Conservation (phyloP, 306 rosid species). For the Medicago truncatula region DNA sequence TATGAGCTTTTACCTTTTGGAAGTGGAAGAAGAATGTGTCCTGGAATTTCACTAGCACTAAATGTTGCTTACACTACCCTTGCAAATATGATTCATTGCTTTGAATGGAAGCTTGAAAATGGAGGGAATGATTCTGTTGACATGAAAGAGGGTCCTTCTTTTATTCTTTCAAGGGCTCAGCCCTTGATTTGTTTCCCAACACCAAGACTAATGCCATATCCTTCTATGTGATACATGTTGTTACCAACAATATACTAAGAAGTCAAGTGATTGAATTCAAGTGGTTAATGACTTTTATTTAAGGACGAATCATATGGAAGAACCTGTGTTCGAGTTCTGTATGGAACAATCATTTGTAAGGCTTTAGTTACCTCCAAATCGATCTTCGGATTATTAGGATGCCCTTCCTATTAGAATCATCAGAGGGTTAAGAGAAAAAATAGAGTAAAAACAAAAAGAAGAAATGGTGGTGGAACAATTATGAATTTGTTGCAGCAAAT, state of each 20-base stretch:
- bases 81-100: slow-evolving; percentile 75
- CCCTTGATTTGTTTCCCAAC: slow-evolving; percentile 58
- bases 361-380: no score
- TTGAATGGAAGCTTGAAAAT: slow-evolving; percentile 57
- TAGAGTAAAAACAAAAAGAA: neutral
- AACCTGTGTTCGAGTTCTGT: no score
- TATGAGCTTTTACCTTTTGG: slow-evolving; percentile 76
- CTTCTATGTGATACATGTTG: slow-evolving; percentile 16
- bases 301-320: no score
- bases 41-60: slow-evolving; percentile 52
- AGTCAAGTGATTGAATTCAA: no score
- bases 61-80: slow-evolving; percentile 60
- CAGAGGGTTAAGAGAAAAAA: no score
- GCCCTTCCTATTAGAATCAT: no score
- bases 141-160: slow-evolving; percentile 62
- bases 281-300: no score
- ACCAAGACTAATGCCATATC: slow-evolving; percentile 46
- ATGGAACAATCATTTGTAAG: no score
- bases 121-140: slow-evolving; percentile 46
- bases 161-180: slow-evolving; percentile 64
- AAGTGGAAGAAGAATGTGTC: slow-evolving; percentile 53
- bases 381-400: no score
- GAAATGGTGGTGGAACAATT: neutral
- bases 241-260: neutral
- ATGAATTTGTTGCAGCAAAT: neutral